Evolutionary conservation across 768 basidiomycete genomes (phyloP).

Genomic region (Trametopsis cervina): DNA sequence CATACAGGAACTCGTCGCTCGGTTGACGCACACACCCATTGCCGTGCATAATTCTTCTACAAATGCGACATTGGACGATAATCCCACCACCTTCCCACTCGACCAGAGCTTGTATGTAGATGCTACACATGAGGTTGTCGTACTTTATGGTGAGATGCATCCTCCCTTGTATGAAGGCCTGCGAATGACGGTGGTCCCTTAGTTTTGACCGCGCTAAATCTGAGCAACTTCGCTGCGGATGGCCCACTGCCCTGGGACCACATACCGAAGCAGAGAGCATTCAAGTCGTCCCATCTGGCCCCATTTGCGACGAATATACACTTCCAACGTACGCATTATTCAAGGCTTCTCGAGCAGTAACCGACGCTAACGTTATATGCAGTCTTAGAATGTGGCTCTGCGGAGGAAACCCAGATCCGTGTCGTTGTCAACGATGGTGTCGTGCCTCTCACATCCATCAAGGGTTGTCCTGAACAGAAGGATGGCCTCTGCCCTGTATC

Average conservation of each 20-base stretch:
- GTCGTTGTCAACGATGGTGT: conserved; percentile 87
- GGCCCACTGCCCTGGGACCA: conserved; percentile 75
- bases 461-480: conserved; percentile 62
- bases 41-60: conserved; percentile 71
- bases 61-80: conserved; percentile 74
- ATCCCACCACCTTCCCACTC: conserved; percentile 62
- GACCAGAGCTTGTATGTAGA: conserved; percentile 76
- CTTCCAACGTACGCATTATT: conserved; percentile 61
- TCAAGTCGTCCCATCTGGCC: conserved; percentile 68
- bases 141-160: conserved; percentile 67
- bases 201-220: conserved; percentile 79
- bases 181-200: too few relatives aligned
- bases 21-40: conserved; percentile 74
- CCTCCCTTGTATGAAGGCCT: too few relatives aligned
- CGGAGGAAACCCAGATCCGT: conserved; percentile 53
- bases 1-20: conserved; percentile 75
- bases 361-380: neutral
- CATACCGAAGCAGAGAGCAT: conserved; percentile 57
- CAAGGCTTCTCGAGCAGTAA: neutral
- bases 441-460: conserved; percentile 70
- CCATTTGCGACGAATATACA: conserved; percentile 88
- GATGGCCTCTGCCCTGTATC: conserved; percentile 76
- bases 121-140: conserved; percentile 88
- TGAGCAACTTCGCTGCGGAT: conserved; percentile 62
- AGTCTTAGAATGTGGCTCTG: conserved; percentile 25